Conservation (phyloP, 805 yeast species). For the Danielia reshetovae region DNA sequence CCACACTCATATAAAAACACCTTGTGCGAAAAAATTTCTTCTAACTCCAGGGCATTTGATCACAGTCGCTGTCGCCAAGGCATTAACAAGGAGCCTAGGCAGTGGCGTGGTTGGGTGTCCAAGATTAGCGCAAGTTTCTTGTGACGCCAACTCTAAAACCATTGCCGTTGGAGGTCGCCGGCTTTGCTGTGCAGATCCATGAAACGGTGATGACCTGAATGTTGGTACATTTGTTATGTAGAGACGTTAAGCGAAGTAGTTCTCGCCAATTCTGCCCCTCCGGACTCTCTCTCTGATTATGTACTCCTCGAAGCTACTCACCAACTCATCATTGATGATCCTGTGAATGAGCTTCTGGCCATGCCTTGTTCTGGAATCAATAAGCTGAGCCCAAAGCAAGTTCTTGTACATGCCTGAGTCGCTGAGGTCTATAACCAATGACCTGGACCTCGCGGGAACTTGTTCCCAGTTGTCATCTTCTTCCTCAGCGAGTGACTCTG, state of each 20-base stretch:
- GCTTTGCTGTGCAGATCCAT: conserved; percentile 70
- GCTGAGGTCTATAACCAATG: conserved; percentile 31
- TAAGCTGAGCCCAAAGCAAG: conserved; percentile 42
- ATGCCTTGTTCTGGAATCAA: conserved; percentile 7
- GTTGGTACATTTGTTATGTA: conserved; percentile 55
- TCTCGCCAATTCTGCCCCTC: conserved; percentile 43
- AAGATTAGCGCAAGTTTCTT: conserved; percentile 16
- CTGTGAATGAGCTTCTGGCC: conserved; percentile 15
- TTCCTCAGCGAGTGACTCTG: conserved; percentile 4
- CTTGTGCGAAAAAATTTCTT: not conserved
- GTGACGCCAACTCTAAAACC: conserved; percentile 82
- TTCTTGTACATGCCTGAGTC: conserved; percentile 48
- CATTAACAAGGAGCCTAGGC: conserved; percentile 15
- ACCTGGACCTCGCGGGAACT: not conserved
- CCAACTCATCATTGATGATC: conserved; percentile 29
- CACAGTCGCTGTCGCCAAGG: conserved; percentile 9
- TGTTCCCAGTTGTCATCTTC: not conserved
- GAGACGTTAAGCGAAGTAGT: conserved; percentile 22
- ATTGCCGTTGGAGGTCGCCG: conserved; percentile 96
- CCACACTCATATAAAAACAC: too few relatives aligned
- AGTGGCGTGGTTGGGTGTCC: conserved; percentile 13
- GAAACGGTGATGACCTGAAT: conserved; percentile 96
- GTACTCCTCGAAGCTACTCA: conserved; percentile 26
- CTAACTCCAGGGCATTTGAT: not conserved
- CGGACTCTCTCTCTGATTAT: conserved; percentile 31